Base-by-base conservation (phyloP, 352 stramenopile species). In the Phytophthora lateralis region DNA sequence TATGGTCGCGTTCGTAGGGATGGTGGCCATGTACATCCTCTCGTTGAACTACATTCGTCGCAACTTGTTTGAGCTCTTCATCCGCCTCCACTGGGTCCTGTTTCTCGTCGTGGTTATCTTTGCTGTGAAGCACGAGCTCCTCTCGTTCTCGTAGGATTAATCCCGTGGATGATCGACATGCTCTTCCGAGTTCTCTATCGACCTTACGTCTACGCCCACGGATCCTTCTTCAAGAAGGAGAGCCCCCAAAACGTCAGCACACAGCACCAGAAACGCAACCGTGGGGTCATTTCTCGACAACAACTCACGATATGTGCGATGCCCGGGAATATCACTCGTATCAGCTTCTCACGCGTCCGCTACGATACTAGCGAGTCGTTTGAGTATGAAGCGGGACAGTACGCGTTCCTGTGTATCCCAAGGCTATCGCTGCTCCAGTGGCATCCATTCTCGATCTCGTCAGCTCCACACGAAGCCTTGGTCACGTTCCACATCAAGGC, bases 381-480 rank as follows among this genome's bases (percentile, higher is more conserved):
- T 43, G 43, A 55, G 8, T 82, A 74, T 29, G 27, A 69, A 9
- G 72, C 75, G 3, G 77, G 77, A 0, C 78, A 90, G 63, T 96
- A 96, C 69, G 77, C 73, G 0, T 95, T 94, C 61, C 46, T 97
- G 18, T 91, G 89, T 62, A 59, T 96, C 0, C 86, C 84, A 0
- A 30, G 39, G 4, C 63, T 97, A 21, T 84, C 72, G 10, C 30
- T 38, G 5, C 46, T 87, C 0, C 68, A 96, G 73, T 97, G 89
- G 88, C 89, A 97, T 62, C 89, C 89, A 37, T 96, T 96, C 62
- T 92, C 85, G 14, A 82, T 97, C 35, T 88, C 82, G 12, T 93
- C 79, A 24, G 75, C 81, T 3, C 85, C 83, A 0, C 56, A 76
- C 21, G 80, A 95, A 69, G 17, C 68, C 46, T 66, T 82, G 61